Conservation (phyloP, 2,329 filamentous ascomycete genomes). For the Aspergillus puulaauensis region DNA sequence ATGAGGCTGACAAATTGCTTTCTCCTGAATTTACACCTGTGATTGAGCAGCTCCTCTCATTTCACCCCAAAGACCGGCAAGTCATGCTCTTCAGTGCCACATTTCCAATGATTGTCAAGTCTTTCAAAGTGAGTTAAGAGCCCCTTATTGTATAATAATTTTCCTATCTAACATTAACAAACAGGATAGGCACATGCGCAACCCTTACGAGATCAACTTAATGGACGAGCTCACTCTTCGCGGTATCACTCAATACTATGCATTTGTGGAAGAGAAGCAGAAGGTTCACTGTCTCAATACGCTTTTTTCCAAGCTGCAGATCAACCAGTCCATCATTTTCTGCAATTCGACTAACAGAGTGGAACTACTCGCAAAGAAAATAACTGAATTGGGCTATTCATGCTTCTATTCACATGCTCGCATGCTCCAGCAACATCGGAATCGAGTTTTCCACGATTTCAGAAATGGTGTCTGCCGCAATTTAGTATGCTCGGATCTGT, state of each 20-base stretch:
- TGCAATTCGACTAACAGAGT: constrained; percentile 99
- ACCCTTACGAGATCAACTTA: constrained; percentile 97
- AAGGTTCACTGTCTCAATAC: constrained; percentile 99
- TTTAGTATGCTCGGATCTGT: constrained; percentile 92
- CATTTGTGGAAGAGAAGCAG: constrained; percentile 98
- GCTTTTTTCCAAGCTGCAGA: constrained; percentile 97
- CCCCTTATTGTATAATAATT: neutral
- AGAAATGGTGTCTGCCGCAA: constrained; percentile 97
- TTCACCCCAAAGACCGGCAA: constrained; percentile 95
- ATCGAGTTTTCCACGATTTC: constrained; percentile 99
- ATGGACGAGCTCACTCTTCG: constrained; percentile 99
- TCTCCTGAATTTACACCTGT: constrained; percentile 96
- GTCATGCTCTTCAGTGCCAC: constrained; percentile 99
- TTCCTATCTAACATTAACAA: neutral
- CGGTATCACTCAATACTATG: constrained; percentile 98
- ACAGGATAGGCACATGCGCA: constrained; percentile 88
- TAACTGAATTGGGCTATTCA: constrained; percentile 97
- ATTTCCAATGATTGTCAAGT: constrained; percentile 94
- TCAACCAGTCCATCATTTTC: constrained; percentile 99
- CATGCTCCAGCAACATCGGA: constrained; percentile 95
- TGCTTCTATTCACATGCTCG: constrained; percentile 99
- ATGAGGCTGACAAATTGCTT: constrained; percentile 96
- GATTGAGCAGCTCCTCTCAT: constrained; percentile 91
- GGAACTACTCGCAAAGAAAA: constrained; percentile 96
- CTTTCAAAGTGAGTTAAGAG: constrained; percentile 64